A percentile compares a stretch with the other conserved stretches of the same genome.
Evolutionary conservation across 805 yeast genomes (phyloP).

Genomic region (Groenewaldozyma tartarivorans): DNA sequence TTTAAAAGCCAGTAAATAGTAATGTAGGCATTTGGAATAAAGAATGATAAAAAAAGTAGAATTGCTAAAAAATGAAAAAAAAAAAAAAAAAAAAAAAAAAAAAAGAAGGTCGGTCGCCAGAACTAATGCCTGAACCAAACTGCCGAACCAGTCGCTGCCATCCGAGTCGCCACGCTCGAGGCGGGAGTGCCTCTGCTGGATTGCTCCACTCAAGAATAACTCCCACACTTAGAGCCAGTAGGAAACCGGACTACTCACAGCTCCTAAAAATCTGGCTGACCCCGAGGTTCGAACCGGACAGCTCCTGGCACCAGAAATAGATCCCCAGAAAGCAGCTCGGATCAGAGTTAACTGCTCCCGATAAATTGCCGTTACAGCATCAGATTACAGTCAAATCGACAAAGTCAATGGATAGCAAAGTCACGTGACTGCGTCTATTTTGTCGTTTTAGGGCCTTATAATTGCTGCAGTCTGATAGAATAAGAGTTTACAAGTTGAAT

Average conservation of each 20-base stretch:
- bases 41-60: neutral
- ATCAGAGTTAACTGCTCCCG: constrained; percentile 13
- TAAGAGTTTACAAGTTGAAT: too few relatives aligned
- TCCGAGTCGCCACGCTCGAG: constrained; percentile 23
- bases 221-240: constrained; percentile 15
- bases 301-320: constrained; percentile 10
- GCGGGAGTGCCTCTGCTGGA: constrained; percentile 23
- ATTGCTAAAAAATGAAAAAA: constrained; percentile 1
- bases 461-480: too few relatives aligned
- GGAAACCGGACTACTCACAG: constrained; percentile 20
- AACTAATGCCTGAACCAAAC: constrained; percentile 2
- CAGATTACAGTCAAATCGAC: neutral
- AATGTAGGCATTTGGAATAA: neutral
- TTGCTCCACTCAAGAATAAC: constrained; percentile 23
- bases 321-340: constrained; percentile 2
- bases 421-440: too few relatives aligned
- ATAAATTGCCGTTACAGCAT: constrained; percentile 19
- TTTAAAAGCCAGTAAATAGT: neutral
- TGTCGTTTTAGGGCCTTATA: too few relatives aligned
- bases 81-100: constrained; percentile 1
- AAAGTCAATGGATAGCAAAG: too few relatives aligned
- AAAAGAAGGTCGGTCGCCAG: constrained; percentile 12
- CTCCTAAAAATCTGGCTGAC: constrained; percentile 19
- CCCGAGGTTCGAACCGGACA: constrained; percentile 25
- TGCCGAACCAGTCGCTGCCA: constrained; percentile 13